Evolutionary conservation across 768 basidiomycete genomes (phyloP).

Genomic region (Mrakia hoshinonis): DNA sequence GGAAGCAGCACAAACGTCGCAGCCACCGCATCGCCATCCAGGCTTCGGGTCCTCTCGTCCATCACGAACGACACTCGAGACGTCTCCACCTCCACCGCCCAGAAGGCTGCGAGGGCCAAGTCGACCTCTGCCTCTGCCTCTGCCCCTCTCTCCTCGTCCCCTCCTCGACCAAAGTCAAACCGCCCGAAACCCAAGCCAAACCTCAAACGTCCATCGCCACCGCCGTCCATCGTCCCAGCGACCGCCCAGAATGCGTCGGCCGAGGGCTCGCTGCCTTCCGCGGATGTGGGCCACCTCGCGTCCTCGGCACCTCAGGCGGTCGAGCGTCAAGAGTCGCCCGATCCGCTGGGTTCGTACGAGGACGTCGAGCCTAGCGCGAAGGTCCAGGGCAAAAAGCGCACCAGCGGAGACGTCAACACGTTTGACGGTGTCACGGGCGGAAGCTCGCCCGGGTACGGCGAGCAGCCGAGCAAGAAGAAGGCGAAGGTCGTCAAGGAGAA

Average conservation of each 20-base stretch:
- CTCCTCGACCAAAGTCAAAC: not conserved
- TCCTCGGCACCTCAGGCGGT: too few relatives aligned
- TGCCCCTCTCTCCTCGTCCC: not conserved
- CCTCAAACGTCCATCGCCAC: not conserved
- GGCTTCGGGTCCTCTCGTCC: not conserved
- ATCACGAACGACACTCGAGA: constrained; percentile 2
- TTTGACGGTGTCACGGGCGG: not conserved
- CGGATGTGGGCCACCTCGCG: too few relatives aligned
- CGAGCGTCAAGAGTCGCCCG: too few relatives aligned
- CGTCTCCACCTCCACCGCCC: not conserved
- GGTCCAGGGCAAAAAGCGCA: not conserved
- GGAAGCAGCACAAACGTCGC: not conserved
- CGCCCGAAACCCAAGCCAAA: constrained; percentile 4
- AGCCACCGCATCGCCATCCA: not conserved
- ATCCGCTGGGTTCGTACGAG: too few relatives aligned
- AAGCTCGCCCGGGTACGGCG: not conserved
- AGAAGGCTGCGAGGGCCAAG: not conserved
- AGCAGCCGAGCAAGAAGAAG: not conserved
- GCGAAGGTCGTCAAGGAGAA: not conserved
- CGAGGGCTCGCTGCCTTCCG: not conserved
- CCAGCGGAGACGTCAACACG: too few relatives aligned
- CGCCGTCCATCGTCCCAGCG: not conserved
- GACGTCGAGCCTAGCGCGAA: not conserved
- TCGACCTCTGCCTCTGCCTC: not conserved
- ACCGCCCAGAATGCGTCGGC: not conserved